phyloP scores from a whole-genome alignment of 129 eudicot species.

The Oenanthe sinensis region DNA sequence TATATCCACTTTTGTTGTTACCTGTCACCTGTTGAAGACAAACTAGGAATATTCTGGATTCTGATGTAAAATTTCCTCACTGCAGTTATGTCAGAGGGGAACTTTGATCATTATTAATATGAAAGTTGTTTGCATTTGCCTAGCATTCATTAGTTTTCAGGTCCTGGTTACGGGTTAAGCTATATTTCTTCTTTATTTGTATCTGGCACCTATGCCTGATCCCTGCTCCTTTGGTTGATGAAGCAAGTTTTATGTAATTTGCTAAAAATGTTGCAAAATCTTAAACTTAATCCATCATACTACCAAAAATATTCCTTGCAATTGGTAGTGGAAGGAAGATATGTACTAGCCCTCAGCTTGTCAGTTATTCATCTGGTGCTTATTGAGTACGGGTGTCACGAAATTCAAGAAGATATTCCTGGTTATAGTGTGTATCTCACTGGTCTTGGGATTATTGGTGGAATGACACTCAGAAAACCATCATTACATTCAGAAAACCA shows the following conservation, averaged over 20 bases:
- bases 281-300: no score
- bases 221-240: no score
- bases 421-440: constrained; percentile 81
- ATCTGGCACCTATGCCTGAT: no score
- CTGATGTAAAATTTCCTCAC: background rate
- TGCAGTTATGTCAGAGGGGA: background rate
- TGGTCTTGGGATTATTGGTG: constrained; percentile 96
- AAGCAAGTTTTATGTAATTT: no score
- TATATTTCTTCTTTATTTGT: no score
- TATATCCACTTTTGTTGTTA: background rate
- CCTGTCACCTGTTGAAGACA: background rate
- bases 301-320: constrained; percentile 31
- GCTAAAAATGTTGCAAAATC: no score
- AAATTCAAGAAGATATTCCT: constrained; percentile 76
- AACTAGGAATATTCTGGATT: background rate
- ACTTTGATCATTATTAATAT: no score
- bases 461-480: constrained; percentile 84
- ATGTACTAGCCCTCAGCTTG: constrained; percentile 50
- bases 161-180: no score
- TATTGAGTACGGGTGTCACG: constrained; percentile 67
- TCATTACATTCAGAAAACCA: no score
- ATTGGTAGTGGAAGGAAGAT: constrained; percentile 73
- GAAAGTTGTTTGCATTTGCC: no score
- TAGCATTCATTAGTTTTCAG: no score
- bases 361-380: constrained; percentile 66